A percentile compares a stretch with the other conserved stretches of the same genome.
Conservation (phyloP, 345 rosid species). For the Luvunga scandens region DNA sequence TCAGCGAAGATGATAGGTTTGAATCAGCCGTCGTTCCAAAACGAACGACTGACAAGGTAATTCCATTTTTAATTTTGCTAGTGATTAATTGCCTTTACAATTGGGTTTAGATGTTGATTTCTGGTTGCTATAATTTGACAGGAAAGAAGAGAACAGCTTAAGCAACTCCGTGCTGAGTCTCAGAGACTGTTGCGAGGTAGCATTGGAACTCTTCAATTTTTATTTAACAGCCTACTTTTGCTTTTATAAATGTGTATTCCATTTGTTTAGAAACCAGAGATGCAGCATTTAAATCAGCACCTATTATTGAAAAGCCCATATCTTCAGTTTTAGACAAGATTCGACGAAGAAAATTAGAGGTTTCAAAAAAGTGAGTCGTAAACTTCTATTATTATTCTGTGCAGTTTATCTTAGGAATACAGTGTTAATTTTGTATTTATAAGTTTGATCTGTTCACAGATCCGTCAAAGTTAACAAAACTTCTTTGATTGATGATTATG, state of each 20-base stretch:
- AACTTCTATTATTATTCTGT: background rate
- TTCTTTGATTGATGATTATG: slow-evolving; percentile 14
- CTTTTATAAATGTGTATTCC: background rate
- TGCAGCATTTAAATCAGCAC: slow-evolving; percentile 68
- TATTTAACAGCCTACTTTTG: background rate
- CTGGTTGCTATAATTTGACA: slow-evolving; percentile 12
- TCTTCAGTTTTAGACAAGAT: slow-evolving; percentile 85
- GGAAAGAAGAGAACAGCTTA: slow-evolving; percentile 67
- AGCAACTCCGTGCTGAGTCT: slow-evolving; percentile 70
- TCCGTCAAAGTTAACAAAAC: slow-evolving; percentile 30
- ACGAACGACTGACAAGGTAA: slow-evolving; percentile 53
- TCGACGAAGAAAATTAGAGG: slow-evolving; percentile 70
- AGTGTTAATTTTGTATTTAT: background rate
- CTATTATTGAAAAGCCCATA: slow-evolving; percentile 67
- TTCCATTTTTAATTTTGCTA: background rate
- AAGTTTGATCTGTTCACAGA: slow-evolving; percentile 29
- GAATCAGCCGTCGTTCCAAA: slow-evolving; percentile 33
- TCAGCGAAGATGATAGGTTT: slow-evolving; percentile 35
- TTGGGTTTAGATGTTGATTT: background rate
- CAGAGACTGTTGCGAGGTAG: slow-evolving; percentile 88
- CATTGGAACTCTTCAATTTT: background rate
- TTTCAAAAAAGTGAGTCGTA: slow-evolving; percentile 58
- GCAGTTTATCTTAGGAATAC: background rate
- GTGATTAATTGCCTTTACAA: background rate
- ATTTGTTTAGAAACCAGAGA: slow-evolving; percentile 61